A percentile compares a stretch with the other conserved stretches of the same genome.
Evolutionary conservation across 2,329 filamentous ascomycete genomes (phyloP).

Genomic region (Gaeumannomyces tritici): DNA sequence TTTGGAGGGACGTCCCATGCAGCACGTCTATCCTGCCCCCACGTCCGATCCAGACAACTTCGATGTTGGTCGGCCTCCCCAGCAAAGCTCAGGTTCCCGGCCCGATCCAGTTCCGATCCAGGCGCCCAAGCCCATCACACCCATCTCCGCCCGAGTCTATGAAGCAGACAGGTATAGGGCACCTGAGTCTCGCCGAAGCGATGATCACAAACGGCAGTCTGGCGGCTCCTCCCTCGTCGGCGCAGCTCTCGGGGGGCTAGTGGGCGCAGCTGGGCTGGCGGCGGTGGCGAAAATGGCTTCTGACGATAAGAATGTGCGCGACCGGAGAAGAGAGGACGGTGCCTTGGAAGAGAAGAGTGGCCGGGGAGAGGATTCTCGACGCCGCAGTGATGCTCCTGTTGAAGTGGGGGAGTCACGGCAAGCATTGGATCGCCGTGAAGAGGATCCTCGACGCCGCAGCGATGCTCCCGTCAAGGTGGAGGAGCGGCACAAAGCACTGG

Average conservation of each 20-base stretch:
- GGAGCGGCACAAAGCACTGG: too few species aligned
- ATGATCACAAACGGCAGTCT: constrained; percentile 18
- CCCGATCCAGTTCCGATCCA: constrained; percentile 63
- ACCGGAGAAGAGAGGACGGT: constrained; percentile 12
- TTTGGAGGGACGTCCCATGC: constrained; percentile 34
- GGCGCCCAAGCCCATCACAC: constrained; percentile 71
- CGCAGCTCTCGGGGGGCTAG: constrained; percentile 35
- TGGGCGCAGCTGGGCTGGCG: constrained; percentile 37
- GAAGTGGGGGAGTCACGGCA: constrained; percentile 14
- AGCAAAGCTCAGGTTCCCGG: constrained; percentile 18
- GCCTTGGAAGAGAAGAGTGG: constrained; percentile 9
- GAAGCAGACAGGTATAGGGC: constrained; percentile 25
- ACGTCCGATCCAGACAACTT: constrained; percentile 55
- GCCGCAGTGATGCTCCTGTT: constrained; percentile 6
- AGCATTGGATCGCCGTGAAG: constrained; percentile 12
- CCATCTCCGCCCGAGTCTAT: constrained; percentile 62
- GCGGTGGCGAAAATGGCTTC: constrained; percentile 32
- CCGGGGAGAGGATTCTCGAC: neutral
- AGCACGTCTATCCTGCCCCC: constrained; percentile 56
- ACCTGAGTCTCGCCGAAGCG: constrained; percentile 19
- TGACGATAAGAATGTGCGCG: constrained; percentile 14
- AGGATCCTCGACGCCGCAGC: constrained; percentile 5
- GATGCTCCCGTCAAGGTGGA: constrained; percentile 5
- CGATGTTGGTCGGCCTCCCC: constrained; percentile 38
- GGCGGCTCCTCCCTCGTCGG: constrained; percentile 30